phyloP scores from a whole-genome alignment of 495 filamentous ascomycete genomes.

The Bathelium albidoporum region DNA sequence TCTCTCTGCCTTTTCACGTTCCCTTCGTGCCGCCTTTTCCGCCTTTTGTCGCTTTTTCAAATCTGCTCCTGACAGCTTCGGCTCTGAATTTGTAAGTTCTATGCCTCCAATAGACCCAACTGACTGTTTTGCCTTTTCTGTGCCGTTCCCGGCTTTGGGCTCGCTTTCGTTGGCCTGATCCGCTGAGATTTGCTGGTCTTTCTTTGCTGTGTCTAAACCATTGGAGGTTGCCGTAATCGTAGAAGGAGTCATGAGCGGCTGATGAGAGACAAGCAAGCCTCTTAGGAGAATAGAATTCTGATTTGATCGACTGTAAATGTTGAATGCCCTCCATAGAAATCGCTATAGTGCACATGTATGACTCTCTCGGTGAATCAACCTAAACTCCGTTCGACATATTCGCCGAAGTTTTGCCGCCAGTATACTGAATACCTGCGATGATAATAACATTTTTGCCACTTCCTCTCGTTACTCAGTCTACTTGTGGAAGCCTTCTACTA shows the following conservation, averaged over 20 bases:
- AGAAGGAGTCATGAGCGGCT: neutral
- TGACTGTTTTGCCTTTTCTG: neutral
- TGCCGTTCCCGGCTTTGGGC: neutral
- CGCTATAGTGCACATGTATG: too few species aligned
- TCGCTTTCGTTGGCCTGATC: neutral
- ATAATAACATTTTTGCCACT: too few species aligned
- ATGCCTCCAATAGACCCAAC: neutral
- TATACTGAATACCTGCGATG: too few species aligned
- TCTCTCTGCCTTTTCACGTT: conserved; percentile 24
- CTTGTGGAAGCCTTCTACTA: neutral
- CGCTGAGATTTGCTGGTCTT: neutral
- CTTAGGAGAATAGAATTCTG: neutral
- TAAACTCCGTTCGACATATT: neutral
- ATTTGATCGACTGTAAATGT: neutral
- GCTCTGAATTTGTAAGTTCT: conserved; percentile 1
- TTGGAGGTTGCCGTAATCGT: neutral
- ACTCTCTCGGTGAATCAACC: neutral
- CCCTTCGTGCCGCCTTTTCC: conserved; percentile 28
- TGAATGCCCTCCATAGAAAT: neutral
- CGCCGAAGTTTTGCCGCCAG: neutral
- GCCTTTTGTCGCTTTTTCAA: conserved; percentile 35
- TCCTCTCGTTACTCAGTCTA: too few species aligned
- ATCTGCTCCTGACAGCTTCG: conserved; percentile 25
- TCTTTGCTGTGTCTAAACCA: neutral
- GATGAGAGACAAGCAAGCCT: neutral